These are phyloP conservation scores for Amniculicola lignicola DNA, from an alignment of 495 filamentous ascomycete species.

Conservation along the genomic window DNA sequence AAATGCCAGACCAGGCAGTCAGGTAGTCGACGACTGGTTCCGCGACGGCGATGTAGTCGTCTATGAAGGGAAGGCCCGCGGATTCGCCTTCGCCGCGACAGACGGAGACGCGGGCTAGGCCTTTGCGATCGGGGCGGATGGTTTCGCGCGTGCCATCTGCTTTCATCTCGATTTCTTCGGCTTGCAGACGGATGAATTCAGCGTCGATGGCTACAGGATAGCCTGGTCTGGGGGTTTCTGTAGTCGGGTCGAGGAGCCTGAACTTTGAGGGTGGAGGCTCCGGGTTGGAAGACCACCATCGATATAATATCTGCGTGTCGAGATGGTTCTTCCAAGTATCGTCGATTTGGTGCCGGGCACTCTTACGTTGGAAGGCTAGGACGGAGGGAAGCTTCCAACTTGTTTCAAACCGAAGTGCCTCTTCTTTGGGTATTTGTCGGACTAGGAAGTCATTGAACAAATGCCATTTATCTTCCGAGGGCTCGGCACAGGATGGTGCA, in stretches of 20 bases:
- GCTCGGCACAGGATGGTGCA: conserved; percentile 59
- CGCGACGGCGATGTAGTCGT: conserved; percentile 90
- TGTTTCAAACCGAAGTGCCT: conserved; percentile 83
- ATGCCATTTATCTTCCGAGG: conserved; percentile 71
- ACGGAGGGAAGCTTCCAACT: conserved; percentile 90
- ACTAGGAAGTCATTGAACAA: conserved; percentile 98
- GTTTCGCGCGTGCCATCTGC: conserved; percentile 84
- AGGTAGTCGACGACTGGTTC: conserved; percentile 95
- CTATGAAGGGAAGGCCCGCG: conserved; percentile 85
- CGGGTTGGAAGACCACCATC: conserved; percentile 50
- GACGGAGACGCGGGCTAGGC: conserved; percentile 83
- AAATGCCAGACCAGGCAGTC: conserved; percentile 88
- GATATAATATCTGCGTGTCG: conserved; percentile 79
- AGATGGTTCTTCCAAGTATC: conserved; percentile 79
- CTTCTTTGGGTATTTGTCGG: conserved; percentile 67
- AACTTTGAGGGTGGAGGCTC: conserved; percentile 41
- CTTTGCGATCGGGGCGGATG: conserved; percentile 77
- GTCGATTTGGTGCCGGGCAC: conserved; percentile 70
- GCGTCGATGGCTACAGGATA: conserved; percentile 88
- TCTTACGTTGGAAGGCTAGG: conserved; percentile 76
- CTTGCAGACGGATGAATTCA: conserved; percentile 87
- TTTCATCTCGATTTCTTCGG: conserved; percentile 89
- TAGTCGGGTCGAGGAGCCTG: conserved; percentile 55
- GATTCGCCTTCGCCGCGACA: conserved; percentile 70
- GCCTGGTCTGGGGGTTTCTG: conserved; percentile 64